A percentile compares a stretch with the other conserved stretches of the same genome.
Conservation (phyloP, 1,284 basidiomycete species). For the Thelephora terrestris region DNA sequence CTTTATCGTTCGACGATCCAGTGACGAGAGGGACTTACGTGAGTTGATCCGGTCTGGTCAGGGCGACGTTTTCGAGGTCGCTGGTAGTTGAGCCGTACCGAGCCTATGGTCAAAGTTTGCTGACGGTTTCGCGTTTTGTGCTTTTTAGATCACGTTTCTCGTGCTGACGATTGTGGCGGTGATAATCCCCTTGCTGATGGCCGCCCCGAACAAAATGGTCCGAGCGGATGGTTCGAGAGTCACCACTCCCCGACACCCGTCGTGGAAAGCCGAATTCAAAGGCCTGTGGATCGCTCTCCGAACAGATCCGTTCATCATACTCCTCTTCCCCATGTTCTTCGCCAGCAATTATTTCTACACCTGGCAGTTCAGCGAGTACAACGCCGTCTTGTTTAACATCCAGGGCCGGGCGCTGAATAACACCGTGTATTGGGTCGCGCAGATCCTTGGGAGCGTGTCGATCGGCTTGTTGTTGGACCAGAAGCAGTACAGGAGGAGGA, state of each 20-base stretch:
- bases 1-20: neutral
- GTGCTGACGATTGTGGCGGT: slow-evolving; percentile 59
- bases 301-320: slow-evolving; percentile 41
- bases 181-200: slow-evolving; percentile 55
- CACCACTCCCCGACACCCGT: slow-evolving; percentile 46
- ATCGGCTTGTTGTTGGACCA: slow-evolving; percentile 59
- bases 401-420: slow-evolving; percentile 58
- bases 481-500: slow-evolving; percentile 39
- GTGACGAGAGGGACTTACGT: slow-evolving; percentile 1
- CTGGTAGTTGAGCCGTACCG: neutral
- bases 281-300: slow-evolving; percentile 38
- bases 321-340: slow-evolving; percentile 42
- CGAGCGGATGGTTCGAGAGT: slow-evolving; percentile 68
- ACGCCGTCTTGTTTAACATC: slow-evolving; percentile 56
- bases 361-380: slow-evolving; percentile 65
- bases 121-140: neutral
- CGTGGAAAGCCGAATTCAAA: slow-evolving; percentile 53
- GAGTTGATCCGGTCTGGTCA: neutral
- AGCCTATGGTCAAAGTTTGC: neutral
- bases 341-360: slow-evolving; percentile 74
- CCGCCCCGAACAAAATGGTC: slow-evolving; percentile 54
- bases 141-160: slow-evolving; percentile 57
- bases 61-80: slow-evolving; percentile 3
- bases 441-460: slow-evolving; percentile 52
- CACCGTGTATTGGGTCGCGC: slow-evolving; percentile 58